phyloP scores from a whole-genome alignment of 805 yeast genomes.

The Debaryomyces prosopidis region DNA sequence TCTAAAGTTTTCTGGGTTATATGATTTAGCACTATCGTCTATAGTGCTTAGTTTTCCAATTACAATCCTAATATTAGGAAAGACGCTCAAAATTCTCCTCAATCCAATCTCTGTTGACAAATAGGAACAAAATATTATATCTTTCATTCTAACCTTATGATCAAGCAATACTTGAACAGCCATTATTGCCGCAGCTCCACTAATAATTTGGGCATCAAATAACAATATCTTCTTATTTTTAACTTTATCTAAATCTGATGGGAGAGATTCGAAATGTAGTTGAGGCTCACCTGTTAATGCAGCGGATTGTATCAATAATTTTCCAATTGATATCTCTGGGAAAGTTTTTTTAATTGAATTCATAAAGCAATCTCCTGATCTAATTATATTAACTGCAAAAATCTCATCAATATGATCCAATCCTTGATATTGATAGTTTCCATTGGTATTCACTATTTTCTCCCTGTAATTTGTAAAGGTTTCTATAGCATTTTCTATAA shows the following conservation, averaged over 20 bases:
- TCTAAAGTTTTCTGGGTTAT: constrained; percentile 35
- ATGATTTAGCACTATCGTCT: constrained; percentile 19
- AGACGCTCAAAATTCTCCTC: constrained; percentile 71
- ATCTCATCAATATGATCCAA: constrained; percentile 52
- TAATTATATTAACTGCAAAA: constrained; percentile 74
- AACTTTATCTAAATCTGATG: constrained; percentile 29
- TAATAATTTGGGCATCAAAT: constrained; percentile 83
- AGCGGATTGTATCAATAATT: constrained; percentile 84
- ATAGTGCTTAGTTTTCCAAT: constrained; percentile 63
- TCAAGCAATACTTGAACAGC: constrained; percentile 85
- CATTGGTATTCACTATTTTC: constrained; percentile 27
- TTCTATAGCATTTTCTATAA: constrained; percentile 71
- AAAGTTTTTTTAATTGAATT: constrained; percentile 71
- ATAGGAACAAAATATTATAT: constrained; percentile 70
- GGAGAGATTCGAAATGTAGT: constrained; percentile 78
- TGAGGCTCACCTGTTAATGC: constrained; percentile 92
- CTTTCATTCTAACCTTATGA: constrained; percentile 62
- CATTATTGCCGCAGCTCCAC: constrained; percentile 95
- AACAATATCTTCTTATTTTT: constrained; percentile 53
- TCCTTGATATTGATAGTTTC: constrained; percentile 24
- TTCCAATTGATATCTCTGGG: constrained; percentile 80
- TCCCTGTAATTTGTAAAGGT: constrained; percentile 42
- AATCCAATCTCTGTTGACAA: constrained; percentile 79
- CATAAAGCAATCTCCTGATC: constrained; percentile 94
- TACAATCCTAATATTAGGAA: constrained; percentile 65